phyloP scores from a whole-genome alignment of 129 eudicot genomes.

The Daucus carota region DNA sequence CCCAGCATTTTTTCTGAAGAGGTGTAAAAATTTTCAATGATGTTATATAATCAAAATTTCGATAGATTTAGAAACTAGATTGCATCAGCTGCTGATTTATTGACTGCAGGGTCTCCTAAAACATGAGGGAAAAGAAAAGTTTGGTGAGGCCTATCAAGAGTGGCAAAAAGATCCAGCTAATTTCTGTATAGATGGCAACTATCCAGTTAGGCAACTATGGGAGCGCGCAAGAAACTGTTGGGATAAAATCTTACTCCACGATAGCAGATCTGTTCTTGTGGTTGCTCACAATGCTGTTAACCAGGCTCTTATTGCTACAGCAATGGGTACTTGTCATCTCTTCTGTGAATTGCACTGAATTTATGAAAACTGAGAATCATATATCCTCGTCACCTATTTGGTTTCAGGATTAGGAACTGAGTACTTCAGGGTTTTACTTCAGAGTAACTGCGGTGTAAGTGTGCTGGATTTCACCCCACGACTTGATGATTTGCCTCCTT shows the following conservation, averaged over 20 bases:
- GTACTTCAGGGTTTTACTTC: constrained; percentile 85
- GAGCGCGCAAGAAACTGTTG: constrained; percentile 81
- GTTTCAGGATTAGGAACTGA: constrained; percentile 75
- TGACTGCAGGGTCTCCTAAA: constrained; percentile 74
- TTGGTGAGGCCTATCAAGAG: constrained; percentile 60
- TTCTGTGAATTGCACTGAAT: neutral
- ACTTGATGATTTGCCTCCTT: constrained; percentile 54
- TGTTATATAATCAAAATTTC: neutral
- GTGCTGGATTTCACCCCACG: constrained; percentile 82
- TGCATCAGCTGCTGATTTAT: constrained; percentile 5
- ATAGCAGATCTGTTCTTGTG: constrained; percentile 83
- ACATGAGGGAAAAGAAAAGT: constrained; percentile 78
- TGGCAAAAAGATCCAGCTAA: constrained; percentile 92
- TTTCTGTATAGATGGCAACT: constrained; percentile 79
- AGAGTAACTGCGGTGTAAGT: constrained; percentile 98
- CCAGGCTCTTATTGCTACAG: constrained; percentile 98
- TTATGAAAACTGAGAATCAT: neutral
- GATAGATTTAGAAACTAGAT: neutral
- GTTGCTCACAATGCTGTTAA: constrained; percentile 99
- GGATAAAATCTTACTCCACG: constrained; percentile 62
- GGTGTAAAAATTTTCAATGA: constrained; percentile 10
- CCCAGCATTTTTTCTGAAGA: constrained; percentile 13
- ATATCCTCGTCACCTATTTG: neutral
- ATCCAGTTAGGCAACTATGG: constrained; percentile 97
- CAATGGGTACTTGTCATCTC: constrained; percentile 49